Conservation (phyloP, 2,329 filamentous ascomycete genomes). For the Diaporthe amygdali region DNA sequence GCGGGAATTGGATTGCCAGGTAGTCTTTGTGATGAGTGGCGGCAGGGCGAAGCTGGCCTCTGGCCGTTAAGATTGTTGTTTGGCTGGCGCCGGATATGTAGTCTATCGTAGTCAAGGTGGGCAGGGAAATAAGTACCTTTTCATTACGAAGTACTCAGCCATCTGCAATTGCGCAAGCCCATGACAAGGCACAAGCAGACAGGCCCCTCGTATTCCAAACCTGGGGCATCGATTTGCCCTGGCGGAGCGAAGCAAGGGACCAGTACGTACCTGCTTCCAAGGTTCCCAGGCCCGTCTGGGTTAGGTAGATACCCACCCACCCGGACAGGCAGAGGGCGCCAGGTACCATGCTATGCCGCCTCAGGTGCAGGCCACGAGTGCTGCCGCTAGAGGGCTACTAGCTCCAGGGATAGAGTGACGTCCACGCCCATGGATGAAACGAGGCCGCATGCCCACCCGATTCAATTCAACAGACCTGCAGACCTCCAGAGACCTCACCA, state of each 20-base stretch:
- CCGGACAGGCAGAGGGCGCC: neutral
- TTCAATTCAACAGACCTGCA: constrained; percentile 6
- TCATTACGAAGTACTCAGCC: constrained; percentile 15
- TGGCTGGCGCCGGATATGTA: too few species aligned
- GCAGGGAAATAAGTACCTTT: neutral
- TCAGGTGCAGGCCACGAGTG: neutral
- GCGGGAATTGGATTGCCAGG: neutral
- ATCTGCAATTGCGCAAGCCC: constrained; percentile 8
- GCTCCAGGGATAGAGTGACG: constrained; percentile 13
- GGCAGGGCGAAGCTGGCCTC: neutral
- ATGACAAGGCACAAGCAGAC: constrained; percentile 1
- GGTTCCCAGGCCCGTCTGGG: neutral
- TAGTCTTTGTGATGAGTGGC: neutral
- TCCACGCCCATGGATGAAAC: constrained; percentile 11
- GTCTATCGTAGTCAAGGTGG: neutral
- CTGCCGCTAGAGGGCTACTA: constrained; percentile 5
- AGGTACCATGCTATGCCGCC: neutral
- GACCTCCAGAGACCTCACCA: neutral
- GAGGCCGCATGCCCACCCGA: neutral
- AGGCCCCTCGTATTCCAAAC: constrained; percentile 17
- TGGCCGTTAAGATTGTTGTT: neutral
- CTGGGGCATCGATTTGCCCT: neutral
- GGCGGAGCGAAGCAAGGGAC: neutral
- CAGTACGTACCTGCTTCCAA: neutral
- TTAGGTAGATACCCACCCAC: neutral